Evolutionary conservation across 148 eudicot genomes (phyloP).

Genomic region (Vaccinium darrowii): DNA sequence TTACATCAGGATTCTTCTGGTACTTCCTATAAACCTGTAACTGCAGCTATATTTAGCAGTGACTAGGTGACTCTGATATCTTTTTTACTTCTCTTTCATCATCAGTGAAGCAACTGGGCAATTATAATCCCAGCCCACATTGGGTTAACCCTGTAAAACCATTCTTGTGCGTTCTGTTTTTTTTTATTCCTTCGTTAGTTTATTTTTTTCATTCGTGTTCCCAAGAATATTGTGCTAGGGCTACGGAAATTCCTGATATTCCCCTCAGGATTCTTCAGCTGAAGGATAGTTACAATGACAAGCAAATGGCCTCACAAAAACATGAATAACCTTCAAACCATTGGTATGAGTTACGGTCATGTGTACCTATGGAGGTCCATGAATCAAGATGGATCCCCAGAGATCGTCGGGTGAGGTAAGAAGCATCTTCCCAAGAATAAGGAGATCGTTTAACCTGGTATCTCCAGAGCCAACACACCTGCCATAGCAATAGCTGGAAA

Average conservation of each 20-base stretch:
- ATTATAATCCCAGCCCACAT: background rate
- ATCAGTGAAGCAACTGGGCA: background rate
- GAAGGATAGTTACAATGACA: background rate
- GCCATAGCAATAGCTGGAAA: slow-evolving; percentile 74
- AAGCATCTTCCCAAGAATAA: slow-evolving; percentile 91
- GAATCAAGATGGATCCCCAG: slow-evolving; percentile 59
- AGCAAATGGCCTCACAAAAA: background rate
- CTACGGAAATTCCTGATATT: background rate
- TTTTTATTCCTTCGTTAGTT: background rate
- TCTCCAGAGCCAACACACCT: slow-evolving; percentile 85
- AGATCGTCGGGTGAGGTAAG: slow-evolving; percentile 72
- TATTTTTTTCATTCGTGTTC: background rate
- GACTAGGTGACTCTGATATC: background rate
- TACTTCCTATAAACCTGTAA: background rate
- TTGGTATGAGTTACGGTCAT: too few species aligned
- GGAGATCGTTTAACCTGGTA: slow-evolving; percentile 66
- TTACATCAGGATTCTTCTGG: background rate
- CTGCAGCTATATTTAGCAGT: background rate
- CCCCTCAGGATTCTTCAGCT: background rate
- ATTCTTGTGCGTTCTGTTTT: background rate
- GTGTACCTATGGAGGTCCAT: slow-evolving; percentile 70
- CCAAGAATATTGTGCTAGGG: background rate
- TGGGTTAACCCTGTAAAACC: background rate
- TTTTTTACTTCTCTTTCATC: background rate
- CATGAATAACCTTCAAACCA: background rate